Conservation (phyloP, 2,329 filamentous ascomycete species). For the Grosmannia penicillata region DNA sequence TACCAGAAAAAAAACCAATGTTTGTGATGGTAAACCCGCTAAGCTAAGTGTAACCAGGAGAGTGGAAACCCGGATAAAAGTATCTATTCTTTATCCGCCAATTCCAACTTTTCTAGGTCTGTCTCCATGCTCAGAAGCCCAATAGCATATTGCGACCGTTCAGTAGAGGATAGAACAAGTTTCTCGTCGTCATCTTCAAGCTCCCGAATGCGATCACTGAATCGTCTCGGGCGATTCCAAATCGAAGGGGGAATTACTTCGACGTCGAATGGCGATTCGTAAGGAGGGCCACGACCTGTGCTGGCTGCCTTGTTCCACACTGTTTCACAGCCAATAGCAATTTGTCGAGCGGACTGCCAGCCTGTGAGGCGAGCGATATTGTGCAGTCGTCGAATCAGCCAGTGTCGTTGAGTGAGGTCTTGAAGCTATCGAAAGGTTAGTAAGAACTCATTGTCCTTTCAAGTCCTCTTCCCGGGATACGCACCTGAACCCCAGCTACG, state of each 20-base stretch:
- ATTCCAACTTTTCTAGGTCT: slow-evolving; percentile 50
- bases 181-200: slow-evolving; percentile 24
- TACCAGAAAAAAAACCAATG: too few relatives aligned
- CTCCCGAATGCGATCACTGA: slow-evolving; percentile 36
- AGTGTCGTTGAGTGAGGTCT: slow-evolving; percentile 56
- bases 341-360: slow-evolving; percentile 71
- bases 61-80: too few relatives aligned
- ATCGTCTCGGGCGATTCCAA: slow-evolving; percentile 34
- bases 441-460: too few relatives aligned
- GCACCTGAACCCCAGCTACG: slow-evolving; percentile 64
- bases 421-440: slow-evolving; percentile 56
- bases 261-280: slow-evolving; percentile 33
- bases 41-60: too few relatives aligned
- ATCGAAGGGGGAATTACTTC: slow-evolving; percentile 23
- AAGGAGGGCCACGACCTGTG: slow-evolving; percentile 62
- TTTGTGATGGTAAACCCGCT: too few relatives aligned
- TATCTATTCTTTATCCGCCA: slow-evolving; percentile 23
- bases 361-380: slow-evolving; percentile 70
- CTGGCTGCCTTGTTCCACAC: slow-evolving; percentile 65
- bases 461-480: too few relatives aligned
- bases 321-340: slow-evolving; percentile 72
- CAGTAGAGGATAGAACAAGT: slow-evolving; percentile 45
- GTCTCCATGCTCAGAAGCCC: slow-evolving; percentile 67
- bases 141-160: slow-evolving; percentile 60
- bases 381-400: slow-evolving; percentile 59